phyloP scores from a whole-genome alignment of 2,329 filamentous ascomycete species.

The Arthrobotrys musiformis region DNA sequence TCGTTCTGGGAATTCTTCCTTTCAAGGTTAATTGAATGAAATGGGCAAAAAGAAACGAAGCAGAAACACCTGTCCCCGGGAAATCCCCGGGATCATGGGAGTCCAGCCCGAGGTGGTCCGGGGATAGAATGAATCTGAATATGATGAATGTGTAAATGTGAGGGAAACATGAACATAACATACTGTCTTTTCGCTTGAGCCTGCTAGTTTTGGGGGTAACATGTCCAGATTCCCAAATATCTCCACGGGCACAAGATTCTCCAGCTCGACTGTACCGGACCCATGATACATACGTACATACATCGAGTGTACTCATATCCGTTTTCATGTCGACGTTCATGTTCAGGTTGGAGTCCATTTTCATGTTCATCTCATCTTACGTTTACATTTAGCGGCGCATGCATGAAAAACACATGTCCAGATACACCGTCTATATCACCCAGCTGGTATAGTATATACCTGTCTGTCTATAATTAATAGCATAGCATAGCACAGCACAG shows the following conservation, averaged over 20 bases:
- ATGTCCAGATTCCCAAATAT: background rate
- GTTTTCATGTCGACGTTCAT: no score
- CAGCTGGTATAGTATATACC: background rate
- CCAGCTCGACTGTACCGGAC: no score
- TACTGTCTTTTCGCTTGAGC: slow-evolving; percentile 39
- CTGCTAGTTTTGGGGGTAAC: slow-evolving; percentile 30
- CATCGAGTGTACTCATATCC: no score
- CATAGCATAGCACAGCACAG: no score
- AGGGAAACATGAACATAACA: background rate
- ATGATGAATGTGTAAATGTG: background rate
- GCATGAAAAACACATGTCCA: slow-evolving; percentile 23
- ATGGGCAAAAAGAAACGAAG: slow-evolving; percentile 50
- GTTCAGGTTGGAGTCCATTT: background rate
- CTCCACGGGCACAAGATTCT: background rate
- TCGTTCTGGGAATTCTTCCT: slow-evolving; percentile 43
- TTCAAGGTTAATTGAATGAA: slow-evolving; percentile 50
- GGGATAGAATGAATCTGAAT: no score
- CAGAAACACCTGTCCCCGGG: background rate
- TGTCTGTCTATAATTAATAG: no score
- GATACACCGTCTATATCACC: background rate
- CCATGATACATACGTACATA: no score
- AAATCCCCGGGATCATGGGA: background rate
- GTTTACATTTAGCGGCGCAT: background rate
- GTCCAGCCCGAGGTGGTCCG: background rate
- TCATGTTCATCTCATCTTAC: slow-evolving; percentile 44